Conservation (phyloP, 495 filamentous ascomycete genomes). For the Thozetella sp. region DNA sequence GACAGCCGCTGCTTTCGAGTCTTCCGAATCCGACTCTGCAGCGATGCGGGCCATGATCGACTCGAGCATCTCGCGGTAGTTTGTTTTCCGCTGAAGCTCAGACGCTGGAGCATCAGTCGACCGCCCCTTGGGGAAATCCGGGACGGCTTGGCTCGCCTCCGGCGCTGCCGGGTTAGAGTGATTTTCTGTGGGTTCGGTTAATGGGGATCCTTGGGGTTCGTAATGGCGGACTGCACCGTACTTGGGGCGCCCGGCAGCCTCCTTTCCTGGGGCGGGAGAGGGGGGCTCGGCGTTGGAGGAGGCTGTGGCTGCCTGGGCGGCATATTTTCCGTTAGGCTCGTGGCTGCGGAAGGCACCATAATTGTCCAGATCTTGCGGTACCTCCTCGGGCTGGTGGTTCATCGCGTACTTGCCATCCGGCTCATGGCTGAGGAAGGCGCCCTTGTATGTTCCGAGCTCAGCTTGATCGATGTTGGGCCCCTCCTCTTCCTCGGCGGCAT, state of each 20-base stretch:
- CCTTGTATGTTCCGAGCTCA: slow-evolving; percentile 27
- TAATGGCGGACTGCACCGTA: slow-evolving; percentile 1
- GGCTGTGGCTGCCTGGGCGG: not conserved
- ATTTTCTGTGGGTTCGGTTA: slow-evolving; percentile 4
- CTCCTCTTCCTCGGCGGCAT: slow-evolving; percentile 7
- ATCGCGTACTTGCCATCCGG: slow-evolving; percentile 7
- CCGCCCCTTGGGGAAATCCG: not conserved
- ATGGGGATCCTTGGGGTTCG: not conserved
- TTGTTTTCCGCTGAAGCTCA: slow-evolving; percentile 6
- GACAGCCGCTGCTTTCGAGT: slow-evolving; percentile 2
- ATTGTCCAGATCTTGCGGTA: slow-evolving; percentile 10
- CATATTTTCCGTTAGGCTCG: slow-evolving; percentile 17
- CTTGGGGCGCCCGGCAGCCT: not conserved
- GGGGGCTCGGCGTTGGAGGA: not conserved
- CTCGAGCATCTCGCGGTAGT: slow-evolving; percentile 20
- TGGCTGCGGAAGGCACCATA: slow-evolving; percentile 12
- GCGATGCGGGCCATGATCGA: slow-evolving; percentile 18
- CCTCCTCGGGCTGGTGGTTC: not conserved
- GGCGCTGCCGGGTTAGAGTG: not conserved
- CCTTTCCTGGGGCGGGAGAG: not conserved
- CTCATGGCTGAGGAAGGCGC: slow-evolving; percentile 12
- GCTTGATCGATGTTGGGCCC: slow-evolving; percentile 1
- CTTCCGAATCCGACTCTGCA: slow-evolving; percentile 7
- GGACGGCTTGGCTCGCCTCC: not conserved
- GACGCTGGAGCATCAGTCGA: not conserved